Conservation (phyloP, 176 grass and related monocot species). For the Avena atlantica region DNA sequence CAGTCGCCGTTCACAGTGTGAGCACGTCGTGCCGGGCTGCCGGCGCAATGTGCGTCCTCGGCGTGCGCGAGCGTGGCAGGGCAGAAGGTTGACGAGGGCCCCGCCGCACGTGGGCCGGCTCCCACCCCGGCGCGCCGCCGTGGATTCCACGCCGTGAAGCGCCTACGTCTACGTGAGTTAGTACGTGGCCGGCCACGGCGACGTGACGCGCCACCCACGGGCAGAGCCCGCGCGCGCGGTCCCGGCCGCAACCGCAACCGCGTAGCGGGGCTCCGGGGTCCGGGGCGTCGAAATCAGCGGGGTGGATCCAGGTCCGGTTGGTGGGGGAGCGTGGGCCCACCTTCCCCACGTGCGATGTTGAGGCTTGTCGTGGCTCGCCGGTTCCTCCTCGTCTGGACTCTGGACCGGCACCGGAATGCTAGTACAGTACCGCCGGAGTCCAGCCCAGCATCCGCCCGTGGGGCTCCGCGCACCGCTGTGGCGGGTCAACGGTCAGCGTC, state of each 20-base stretch:
- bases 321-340: conserved; percentile 36
- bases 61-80: conserved; percentile 1
- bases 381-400: neutral
- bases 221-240: neutral
- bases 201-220: conserved; percentile 53
- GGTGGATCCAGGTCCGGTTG: conserved; percentile 53
- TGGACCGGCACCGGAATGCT: neutral
- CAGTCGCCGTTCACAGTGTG: conserved; percentile 23
- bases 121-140: conserved; percentile 24
- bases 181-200: neutral
- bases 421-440: neutral
- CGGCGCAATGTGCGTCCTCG: neutral
- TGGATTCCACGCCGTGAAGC: conserved; percentile 47
- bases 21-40: conserved; percentile 5
- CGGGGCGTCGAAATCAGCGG: conserved; percentile 26
- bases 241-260: neutral
- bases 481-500: conserved; percentile 44
- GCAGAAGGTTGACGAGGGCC: neutral
- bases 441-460: neutral
- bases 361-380: conserved; percentile 34
- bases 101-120: conserved; percentile 57
- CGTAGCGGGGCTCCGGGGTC: neutral
- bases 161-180: neutral
- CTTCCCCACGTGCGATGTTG: conserved; percentile 61
- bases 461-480: neutral